Percentiles rank a stretch among this genome's conserved stretches.
Evolutionary conservation across 177 flowering plant species (phyloP).

Genomic region (Tripterygium wilfordii): DNA sequence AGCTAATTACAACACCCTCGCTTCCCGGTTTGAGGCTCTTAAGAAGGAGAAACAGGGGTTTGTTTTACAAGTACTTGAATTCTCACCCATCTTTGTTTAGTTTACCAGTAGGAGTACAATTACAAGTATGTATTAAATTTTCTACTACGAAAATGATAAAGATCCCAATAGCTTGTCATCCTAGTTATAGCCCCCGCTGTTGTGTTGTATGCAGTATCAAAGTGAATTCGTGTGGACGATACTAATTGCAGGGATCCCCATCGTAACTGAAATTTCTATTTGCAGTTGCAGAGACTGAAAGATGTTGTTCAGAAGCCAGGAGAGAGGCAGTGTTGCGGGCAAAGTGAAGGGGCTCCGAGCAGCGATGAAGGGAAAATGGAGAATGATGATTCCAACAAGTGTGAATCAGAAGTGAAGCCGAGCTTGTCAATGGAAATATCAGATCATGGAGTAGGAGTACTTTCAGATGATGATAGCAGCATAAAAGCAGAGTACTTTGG

Average conservation of each 20-base stretch:
- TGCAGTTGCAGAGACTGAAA: conserved; percentile 48
- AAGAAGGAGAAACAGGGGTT: conserved; percentile 57
- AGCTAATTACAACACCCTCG: conserved; percentile 38
- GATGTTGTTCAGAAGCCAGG: conserved; percentile 16
- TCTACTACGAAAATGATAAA: too few species aligned
- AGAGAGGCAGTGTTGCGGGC: conserved; percentile 14
- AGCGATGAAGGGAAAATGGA: conserved; percentile 24
- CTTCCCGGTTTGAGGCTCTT: conserved; percentile 36
- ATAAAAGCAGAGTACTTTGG: conserved; percentile 29
- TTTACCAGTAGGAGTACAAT: too few species aligned
- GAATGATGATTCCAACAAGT: conserved; percentile 13
- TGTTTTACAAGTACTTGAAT: conserved; percentile 41
- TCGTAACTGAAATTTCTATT: too few species aligned
- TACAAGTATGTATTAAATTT: too few species aligned
- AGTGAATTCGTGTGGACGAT: too few species aligned
- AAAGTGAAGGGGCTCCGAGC: conserved; percentile 8
- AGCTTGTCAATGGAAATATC: conserved; percentile 18
- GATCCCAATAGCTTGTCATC: too few species aligned
- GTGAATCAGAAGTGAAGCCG: conserved; percentile 25
- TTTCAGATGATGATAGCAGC: conserved; percentile 42
- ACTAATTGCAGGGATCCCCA: too few species aligned
- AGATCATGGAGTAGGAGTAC: conserved; percentile 18
- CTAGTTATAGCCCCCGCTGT: too few species aligned
- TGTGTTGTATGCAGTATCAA: too few species aligned
- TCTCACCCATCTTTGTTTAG: too few species aligned